Evolutionary conservation across 257 asterid species (phyloP).

Genomic region (Przewalskia tangutica): DNA sequence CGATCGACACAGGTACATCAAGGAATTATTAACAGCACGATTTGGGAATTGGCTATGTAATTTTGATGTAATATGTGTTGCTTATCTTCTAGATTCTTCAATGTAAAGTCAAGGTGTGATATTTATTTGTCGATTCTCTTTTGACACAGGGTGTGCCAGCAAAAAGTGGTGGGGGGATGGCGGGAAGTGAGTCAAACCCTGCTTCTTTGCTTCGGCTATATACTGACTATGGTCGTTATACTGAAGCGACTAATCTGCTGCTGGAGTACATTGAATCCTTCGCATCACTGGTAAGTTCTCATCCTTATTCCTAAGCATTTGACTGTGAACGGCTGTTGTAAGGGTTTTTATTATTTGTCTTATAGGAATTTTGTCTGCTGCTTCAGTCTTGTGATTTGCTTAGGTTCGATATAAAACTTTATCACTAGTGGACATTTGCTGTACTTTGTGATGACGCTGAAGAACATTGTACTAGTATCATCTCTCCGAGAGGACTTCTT

Average conservation of each 20-base stretch:
- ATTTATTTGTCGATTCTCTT: not conserved
- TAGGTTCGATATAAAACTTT: not conserved
- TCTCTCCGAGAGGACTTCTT: not conserved
- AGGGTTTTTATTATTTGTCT: not conserved
- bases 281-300: slow-evolving; percentile 51
- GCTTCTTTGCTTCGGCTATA: slow-evolving; percentile 74
- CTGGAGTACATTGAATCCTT: slow-evolving; percentile 63
- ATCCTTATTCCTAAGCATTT: slow-evolving; percentile 4
- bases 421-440: not conserved
- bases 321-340: not conserved
- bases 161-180: slow-evolving; percentile 71
- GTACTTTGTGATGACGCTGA: not conserved
- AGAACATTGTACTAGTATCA: not conserved
- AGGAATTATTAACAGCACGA: not conserved
- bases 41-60: not conserved
- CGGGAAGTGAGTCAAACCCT: slow-evolving; percentile 66
- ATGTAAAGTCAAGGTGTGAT: not conserved
- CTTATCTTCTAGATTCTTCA: not conserved
- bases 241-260: slow-evolving; percentile 78
- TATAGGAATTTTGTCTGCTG: not conserved
- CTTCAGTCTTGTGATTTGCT: not conserved
- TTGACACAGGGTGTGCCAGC: slow-evolving; percentile 44
- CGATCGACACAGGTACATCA: not conserved
- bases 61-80: slow-evolving; percentile 2
- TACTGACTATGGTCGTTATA: slow-evolving; percentile 73